A percentile compares a stretch with the other conserved stretches of the same genome.
Conservation (phyloP, 768 basidiomycete species). For the Russula ochroleuca region DNA sequence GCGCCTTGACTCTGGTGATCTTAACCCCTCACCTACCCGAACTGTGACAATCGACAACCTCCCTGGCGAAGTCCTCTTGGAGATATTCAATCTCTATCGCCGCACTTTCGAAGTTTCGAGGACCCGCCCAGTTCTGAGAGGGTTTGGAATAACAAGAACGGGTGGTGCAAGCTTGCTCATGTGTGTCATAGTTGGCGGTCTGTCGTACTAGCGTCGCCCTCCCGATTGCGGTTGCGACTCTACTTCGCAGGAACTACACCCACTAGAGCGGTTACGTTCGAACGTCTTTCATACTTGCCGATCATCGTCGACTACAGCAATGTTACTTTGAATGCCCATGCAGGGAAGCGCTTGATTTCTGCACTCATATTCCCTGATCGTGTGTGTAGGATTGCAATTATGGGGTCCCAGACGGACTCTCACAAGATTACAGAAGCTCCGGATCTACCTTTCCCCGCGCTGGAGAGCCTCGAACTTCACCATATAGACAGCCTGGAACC, state of each 20-base stretch:
- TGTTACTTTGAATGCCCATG: fast-evolving
- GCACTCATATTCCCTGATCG: background rate
- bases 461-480: background rate
- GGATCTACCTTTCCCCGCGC: background rate
- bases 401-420: background rate
- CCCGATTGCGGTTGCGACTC: background rate
- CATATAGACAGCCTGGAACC: background rate
- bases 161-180: slow-evolving; percentile 7
- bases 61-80: background rate
- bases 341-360: background rate
- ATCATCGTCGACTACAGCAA: background rate
- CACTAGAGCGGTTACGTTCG: background rate
- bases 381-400: background rate
- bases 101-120: fast-evolving
- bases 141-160: background rate
- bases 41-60: background rate
- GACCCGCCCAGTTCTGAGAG: too few species aligned
- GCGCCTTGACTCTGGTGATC: too few species aligned
- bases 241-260: background rate
- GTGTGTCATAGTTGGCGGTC: background rate
- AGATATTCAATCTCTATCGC: background rate
- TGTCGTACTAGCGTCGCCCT: background rate
- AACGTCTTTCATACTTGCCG: background rate
- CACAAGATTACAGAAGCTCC: background rate
- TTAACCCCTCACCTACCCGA: too few species aligned